Evolutionary conservation across 1,284 basidiomycete species (phyloP), one percentile per base, ranked within the genome.

Genomic region (Hypsizygus ulmarius): DNA sequence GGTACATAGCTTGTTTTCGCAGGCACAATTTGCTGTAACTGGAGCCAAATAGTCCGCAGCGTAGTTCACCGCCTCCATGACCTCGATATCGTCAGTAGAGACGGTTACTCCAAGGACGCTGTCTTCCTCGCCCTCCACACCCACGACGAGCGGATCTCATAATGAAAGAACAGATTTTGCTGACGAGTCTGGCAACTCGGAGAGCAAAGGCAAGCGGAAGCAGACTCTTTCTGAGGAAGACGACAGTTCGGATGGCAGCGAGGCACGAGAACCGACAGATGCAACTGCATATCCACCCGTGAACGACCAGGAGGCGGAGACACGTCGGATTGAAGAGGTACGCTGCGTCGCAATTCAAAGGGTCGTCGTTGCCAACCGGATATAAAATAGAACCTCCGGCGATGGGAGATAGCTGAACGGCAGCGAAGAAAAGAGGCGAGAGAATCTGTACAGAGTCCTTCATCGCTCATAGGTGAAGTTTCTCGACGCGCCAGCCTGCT

Each of bases 371-470:
- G 50, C 25, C 53, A 47, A 36, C 49, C 38, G 43, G 39, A 36
- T 43, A 9, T 40, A 35, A 29, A 38, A 39, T 53, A 90, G 87
- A 90, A 80, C 51, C 71, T 90, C 15, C 74, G 75, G 50, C 76
- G 76, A 34, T 90, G 87, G 88, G 87, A 90, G 55, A 65, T 79
- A 37, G 78, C 78, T 29, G 87, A 90, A 61, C 77, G 84, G 28
- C 79, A 81, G 57, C 75, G 84, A 51, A 77, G 85, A 65, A 84
- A 78, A 64, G 70, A 72, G n/a, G 77, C 73, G 3, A 76, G 85
- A 41, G 80, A 78, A 45, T 81, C 81, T 0, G 0, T 48, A 42
- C 51, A 49, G 56, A 47, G 61, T 11, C 50, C 70, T 0, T 63
- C 74, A 1, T 81, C 83, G 5, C 59, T 87, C 18, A 63, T 84